These are phyloP conservation scores for Corynascus novoguineensis DNA, from an alignment of 495 filamentous ascomycete genomes.

Conservation along the genomic window DNA sequence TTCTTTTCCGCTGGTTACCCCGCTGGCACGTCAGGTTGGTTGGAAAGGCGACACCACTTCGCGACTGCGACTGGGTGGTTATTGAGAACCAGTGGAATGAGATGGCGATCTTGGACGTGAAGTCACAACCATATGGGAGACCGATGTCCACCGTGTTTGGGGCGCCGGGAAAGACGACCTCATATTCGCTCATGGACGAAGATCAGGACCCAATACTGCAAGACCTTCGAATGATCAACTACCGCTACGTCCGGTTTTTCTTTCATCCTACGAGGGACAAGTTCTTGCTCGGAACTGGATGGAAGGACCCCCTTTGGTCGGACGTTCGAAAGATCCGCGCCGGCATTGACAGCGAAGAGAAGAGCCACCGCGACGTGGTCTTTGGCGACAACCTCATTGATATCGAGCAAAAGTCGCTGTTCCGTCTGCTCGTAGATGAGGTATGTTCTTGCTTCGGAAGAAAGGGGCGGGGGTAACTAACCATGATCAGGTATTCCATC, in stretches of 20 bases:
- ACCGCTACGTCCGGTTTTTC: constrained; percentile 89
- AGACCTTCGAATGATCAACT: constrained; percentile 70
- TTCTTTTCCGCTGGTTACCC: constrained; percentile 86
- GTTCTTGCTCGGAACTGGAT: constrained; percentile 77
- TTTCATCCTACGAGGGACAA: constrained; percentile 84
- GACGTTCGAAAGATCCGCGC: constrained; percentile 66
- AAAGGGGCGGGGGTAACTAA: background rate
- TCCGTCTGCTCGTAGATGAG: constrained; percentile 84
- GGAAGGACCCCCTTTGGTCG: constrained; percentile 90
- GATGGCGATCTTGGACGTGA: constrained; percentile 65
- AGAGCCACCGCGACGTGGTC: constrained; percentile 72
- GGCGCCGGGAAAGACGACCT: constrained; percentile 49
- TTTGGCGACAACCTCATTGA: constrained; percentile 88
- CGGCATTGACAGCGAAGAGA: constrained; percentile 89
- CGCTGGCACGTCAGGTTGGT: constrained; percentile 74
- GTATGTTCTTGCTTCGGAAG: constrained; percentile 36
- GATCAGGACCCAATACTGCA: constrained; percentile 76
- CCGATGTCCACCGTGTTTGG: constrained; percentile 86
- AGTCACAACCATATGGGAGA: constrained; percentile 64
- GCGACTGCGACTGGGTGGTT: constrained; percentile 81
- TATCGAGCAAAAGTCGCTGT: constrained; percentile 78
- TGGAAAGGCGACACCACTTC: constrained; percentile 60
- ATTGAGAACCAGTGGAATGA: constrained; percentile 97
- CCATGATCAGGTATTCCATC: constrained; percentile 70
- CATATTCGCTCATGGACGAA: constrained; percentile 59